Percentiles rank a stretch among this genome's conserved stretches.
These are phyloP conservation scores for Liriodendron chinense DNA, from an alignment of 164 flowering plant species.

Conservation along the genomic window DNA sequence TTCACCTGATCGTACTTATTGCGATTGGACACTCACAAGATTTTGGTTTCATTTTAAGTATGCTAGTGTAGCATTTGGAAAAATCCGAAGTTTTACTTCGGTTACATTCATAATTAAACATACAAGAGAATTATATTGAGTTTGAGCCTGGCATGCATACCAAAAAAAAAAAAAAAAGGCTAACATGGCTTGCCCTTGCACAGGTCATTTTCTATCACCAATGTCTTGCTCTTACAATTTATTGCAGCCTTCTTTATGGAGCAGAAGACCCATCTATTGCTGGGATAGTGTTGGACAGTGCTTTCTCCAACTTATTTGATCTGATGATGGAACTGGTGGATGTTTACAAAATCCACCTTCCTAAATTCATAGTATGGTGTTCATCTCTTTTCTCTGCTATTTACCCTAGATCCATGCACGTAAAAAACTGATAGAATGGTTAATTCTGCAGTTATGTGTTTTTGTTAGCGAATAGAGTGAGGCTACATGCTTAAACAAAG, in stretches of 20 bases:
- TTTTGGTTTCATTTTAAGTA: no score
- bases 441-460: neutral
- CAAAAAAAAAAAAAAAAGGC: no score
- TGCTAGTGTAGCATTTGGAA: no score
- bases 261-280: constrained; percentile 96
- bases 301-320: constrained; percentile 87
- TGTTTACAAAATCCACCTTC: constrained; percentile 87
- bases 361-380: constrained; percentile 73
- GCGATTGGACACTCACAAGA: no score
- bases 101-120: no score
- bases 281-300: constrained; percentile 97
- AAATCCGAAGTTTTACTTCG: no score
- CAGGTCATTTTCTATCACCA: neutral
- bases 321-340: constrained; percentile 97
- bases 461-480: neutral
- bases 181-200: neutral
- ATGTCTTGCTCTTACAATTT: neutral
- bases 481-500: neutral
- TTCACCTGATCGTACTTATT: no score
- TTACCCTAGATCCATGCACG: neutral
- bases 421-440: no score
- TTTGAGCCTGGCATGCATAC: no score
- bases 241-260: constrained; percentile 92
- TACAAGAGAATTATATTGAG: no score
- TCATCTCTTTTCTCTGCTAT: neutral